Evolutionary conservation across 2,329 filamentous ascomycete species (phyloP).

Genomic region (Paracorniculantispora psalliotae): DNA sequence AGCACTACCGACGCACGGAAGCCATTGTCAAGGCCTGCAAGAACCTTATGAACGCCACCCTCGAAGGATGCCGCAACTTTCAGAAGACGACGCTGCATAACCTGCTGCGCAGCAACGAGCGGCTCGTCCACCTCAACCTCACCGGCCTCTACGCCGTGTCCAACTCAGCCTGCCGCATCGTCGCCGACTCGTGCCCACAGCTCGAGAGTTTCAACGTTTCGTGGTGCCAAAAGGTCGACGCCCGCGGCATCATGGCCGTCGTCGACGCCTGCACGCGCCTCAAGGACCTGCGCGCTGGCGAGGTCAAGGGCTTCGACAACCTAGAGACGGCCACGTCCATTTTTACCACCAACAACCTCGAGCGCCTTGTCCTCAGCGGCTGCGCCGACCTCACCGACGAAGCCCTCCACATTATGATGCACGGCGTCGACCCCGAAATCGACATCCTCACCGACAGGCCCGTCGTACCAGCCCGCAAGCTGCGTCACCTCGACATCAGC

Average conservation of each 20-base stretch:
- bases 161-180: slow-evolving; percentile 80
- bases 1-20: slow-evolving; percentile 72
- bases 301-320: slow-evolving; percentile 75
- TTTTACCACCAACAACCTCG: slow-evolving; percentile 75
- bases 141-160: slow-evolving; percentile 75
- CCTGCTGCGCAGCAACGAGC: slow-evolving; percentile 67
- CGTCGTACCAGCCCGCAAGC: slow-evolving; percentile 68
- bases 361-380: slow-evolving; percentile 75
- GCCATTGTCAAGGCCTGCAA: slow-evolving; percentile 77
- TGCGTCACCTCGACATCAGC: slow-evolving; percentile 82
- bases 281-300: slow-evolving; percentile 74
- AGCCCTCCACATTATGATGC: slow-evolving; percentile 66
- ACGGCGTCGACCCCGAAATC: slow-evolving; percentile 70
- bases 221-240: slow-evolving; percentile 86
- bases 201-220: slow-evolving; percentile 86
- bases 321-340: slow-evolving; percentile 66
- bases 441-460: slow-evolving; percentile 75
- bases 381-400: slow-evolving; percentile 75
- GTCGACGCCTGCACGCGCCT: slow-evolving; percentile 68
- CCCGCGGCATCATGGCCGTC: slow-evolving; percentile 67
- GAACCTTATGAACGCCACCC: slow-evolving; percentile 80
- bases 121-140: slow-evolving; percentile 79
- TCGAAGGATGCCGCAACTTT: slow-evolving; percentile 87
- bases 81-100: slow-evolving; percentile 72
- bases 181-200: slow-evolving; percentile 73